Base-by-base conservation (phyloP, 129 eudicot species). In the Flaveria brownii region DNA sequence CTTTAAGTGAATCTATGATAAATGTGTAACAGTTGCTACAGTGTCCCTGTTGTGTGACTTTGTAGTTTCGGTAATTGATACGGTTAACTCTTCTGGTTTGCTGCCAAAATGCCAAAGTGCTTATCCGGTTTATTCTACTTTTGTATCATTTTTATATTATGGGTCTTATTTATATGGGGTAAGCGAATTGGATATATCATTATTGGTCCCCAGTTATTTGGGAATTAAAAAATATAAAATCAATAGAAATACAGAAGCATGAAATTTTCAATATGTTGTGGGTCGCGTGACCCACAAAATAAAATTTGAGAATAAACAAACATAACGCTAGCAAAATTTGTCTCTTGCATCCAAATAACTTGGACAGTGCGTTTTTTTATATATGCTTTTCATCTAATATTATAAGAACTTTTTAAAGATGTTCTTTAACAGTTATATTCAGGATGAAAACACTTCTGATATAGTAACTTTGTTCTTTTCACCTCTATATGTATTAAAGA, bases 121-220 rank as follows among this genome's bases (percentile, higher is more conserved):
- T 64, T 64, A 76, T 49, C 51, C 13, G 22, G 20, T 41, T 52
- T 11, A 26, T 69, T 69, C 17, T 61, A n/a, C 10, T 61, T 25
- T 16, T 12, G 67, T 14, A 4, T 6, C 43, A 14, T 55, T 55
- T 76, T 42, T 18, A 9, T 42, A 16, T 68, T 55, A 20, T 75
- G 61, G 56, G 46, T 67, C 11, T 6, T 70, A 45, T 57, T 30
- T 46, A 2, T 56, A 11, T 59, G 55, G 41, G 71, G 15, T 50
- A 17, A 47, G 41, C 2, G 60, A 41, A 54, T 28, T 68, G 69
- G 2, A 68, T 45, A 69, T 68, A 76, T 68, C 75, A 57, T 5
- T 77, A 16, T 20, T 9, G 20, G 68, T 77, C 59, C 70, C 55
- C 68, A 56, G 9, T 70, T 60, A 61, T 68, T 78, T 70, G 82